These are phyloP conservation scores for Candida neerlandica DNA, from an alignment of 1,139 yeast species.

Conservation along the genomic window DNA sequence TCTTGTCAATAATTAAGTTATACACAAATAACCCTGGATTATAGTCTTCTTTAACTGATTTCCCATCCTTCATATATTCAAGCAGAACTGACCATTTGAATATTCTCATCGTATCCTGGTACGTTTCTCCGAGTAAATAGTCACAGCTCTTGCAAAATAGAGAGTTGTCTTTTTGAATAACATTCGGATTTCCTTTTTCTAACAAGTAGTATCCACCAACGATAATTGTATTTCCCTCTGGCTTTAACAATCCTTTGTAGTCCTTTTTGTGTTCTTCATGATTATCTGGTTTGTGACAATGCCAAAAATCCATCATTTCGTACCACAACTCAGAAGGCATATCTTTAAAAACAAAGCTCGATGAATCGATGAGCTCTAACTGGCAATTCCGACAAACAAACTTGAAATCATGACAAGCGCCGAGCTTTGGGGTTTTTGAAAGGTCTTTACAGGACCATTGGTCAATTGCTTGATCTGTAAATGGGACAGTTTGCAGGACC, in stretches of 20 bases:
- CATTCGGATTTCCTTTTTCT: constrained; percentile 28
- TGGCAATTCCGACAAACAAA: constrained; percentile 40
- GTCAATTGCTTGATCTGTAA: constrained; percentile 25
- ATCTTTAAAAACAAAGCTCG: constrained; percentile 44
- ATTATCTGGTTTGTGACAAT: constrained; percentile 84
- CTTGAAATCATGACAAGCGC: constrained; percentile 29
- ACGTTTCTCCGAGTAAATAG: constrained; percentile 33
- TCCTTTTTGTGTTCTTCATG: constrained; percentile 23
- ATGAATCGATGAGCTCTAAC: constrained; percentile 29
- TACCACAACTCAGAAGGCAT: constrained; percentile 95
- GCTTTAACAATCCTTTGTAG: constrained; percentile 45
- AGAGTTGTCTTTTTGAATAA: constrained; percentile 8
- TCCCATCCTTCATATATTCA: constrained; percentile 16
- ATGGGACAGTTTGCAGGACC: constrained; percentile 18
- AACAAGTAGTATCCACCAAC: constrained; percentile 64
- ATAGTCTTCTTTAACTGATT: constrained; percentile 17
- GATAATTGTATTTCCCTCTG: constrained; percentile 45
- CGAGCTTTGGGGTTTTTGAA: constrained; percentile 30
- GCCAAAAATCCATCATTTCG: constrained; percentile 98
- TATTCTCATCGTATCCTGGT: constrained; percentile 33
- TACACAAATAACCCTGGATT: constrained; percentile 40
- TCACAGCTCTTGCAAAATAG: constrained; percentile 36
- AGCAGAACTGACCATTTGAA: constrained; percentile 63
- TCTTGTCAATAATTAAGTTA: constrained; percentile 44
- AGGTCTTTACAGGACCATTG: constrained; percentile 47